phyloP scores from a whole-genome alignment of 2,329 filamentous ascomycete species.

The Cladophialophora bantiana region DNA sequence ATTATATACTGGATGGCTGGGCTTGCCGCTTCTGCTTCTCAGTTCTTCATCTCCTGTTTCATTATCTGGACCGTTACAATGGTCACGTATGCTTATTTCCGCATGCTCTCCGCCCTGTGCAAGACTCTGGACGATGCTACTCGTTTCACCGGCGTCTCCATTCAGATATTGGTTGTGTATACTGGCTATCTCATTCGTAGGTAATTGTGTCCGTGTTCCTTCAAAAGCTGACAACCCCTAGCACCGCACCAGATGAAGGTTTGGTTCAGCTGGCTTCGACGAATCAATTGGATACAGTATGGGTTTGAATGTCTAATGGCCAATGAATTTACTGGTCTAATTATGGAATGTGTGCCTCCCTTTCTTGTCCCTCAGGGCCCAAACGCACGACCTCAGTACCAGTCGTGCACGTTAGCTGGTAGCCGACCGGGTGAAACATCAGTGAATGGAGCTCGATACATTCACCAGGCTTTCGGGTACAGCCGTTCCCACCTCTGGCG shows the following conservation, averaged over 20 bases:
- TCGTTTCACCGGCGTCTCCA: conserved; percentile 57
- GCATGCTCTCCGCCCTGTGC: conserved; percentile 57
- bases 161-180: conserved; percentile 65
- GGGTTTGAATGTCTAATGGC: conserved; percentile 72
- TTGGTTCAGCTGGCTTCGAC: conserved; percentile 70
- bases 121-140: conserved; percentile 59
- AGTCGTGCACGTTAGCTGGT: conserved; percentile 67
- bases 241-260: conserved; percentile 66
- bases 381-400: conserved; percentile 56
- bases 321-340: conserved; percentile 71
- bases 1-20: conserved; percentile 69
- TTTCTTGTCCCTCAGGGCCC: conserved; percentile 64
- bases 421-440: conserved; percentile 59
- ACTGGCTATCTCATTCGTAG: conserved; percentile 67
- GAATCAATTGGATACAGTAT: conserved; percentile 73
- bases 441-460: conserved; percentile 64
- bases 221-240: conserved; percentile 2
- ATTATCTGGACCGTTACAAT: conserved; percentile 63
- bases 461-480: conserved; percentile 63
- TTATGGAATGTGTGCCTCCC: conserved; percentile 62
- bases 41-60: conserved; percentile 68
- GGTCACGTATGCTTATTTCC: conserved; percentile 63
- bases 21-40: conserved; percentile 62
- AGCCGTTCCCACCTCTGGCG: conserved; percentile 67
- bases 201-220: background rate